Evolutionary conservation across 495 filamentous ascomycete genomes (phyloP).

Genomic region (Neurospora tetraspora): DNA sequence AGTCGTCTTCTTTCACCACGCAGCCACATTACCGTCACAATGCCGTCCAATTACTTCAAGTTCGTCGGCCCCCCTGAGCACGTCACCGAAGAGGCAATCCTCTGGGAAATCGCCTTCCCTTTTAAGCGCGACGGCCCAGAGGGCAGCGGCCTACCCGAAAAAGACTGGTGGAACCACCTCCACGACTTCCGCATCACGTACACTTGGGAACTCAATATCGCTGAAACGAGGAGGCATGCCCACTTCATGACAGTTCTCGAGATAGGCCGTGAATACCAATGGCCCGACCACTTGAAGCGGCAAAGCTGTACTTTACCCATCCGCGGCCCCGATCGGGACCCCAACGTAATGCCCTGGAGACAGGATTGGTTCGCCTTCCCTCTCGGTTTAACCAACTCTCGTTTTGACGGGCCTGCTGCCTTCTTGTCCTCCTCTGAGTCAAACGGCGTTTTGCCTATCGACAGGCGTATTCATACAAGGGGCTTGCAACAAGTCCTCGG

Average conservation of each 20-base stretch:
- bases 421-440: too few relatives aligned
- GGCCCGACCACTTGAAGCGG: neutral
- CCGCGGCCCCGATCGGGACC: neutral
- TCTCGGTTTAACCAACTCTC: neutral
- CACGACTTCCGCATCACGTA: neutral
- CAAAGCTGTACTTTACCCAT: neutral
- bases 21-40: too few relatives aligned
- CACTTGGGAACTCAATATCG: neutral
- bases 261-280: neutral
- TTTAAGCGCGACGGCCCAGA: neutral
- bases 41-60: neutral
- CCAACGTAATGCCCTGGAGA: neutral
- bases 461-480: too few relatives aligned
- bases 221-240: neutral
- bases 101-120: neutral
- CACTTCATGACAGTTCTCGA: neutral
- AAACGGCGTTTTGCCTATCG: too few relatives aligned
- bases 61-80: neutral
- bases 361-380: neutral
- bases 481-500: too few relatives aligned
- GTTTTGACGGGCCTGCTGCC: neutral
- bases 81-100: neutral
- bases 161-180: neutral
- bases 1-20: too few relatives aligned
- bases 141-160: neutral